A percentile compares a stretch with the other conserved stretches of the same genome.
phyloP scores from a whole-genome alignment of 75 land plant genomes.

The Isoetes taiwanensis region DNA sequence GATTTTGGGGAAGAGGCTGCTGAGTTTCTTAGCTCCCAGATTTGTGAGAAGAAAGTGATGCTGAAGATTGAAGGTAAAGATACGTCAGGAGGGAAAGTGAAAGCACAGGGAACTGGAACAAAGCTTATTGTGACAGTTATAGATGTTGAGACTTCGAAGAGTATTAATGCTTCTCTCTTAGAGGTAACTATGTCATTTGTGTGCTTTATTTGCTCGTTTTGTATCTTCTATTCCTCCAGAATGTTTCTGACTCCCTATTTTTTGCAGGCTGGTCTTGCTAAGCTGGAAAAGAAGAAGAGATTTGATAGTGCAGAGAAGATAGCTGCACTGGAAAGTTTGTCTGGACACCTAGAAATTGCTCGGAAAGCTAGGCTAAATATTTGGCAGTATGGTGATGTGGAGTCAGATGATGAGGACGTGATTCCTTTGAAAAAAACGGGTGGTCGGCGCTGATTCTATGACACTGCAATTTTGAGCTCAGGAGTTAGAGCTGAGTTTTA shows the following conservation, averaged over 20 bases:
- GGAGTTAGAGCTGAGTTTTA: too few species aligned
- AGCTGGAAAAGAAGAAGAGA: conserved; percentile 50
- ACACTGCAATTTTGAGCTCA: too few species aligned
- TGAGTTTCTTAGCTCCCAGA: conserved; percentile 36
- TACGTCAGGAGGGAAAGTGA: conserved; percentile 76
- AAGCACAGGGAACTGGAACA: conserved; percentile 89
- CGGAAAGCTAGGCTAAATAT: conserved; percentile 38
- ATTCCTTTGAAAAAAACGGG: conserved; percentile 27
- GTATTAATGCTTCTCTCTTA: conserved; percentile 65
- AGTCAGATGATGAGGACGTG: conserved; percentile 76
- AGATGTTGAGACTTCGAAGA: conserved; percentile 43
- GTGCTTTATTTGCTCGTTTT: too few species aligned
- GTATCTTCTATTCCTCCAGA: too few species aligned
- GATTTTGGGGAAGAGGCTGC: conserved; percentile 90
- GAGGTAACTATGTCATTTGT: too few species aligned
- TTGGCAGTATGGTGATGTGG: conserved; percentile 90
- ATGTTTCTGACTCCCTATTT: not conserved
- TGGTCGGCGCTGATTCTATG: conserved; percentile 47
- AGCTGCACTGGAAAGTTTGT: conserved; percentile 44
- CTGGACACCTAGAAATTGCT: conserved; percentile 55
- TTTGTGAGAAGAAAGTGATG: conserved; percentile 39
- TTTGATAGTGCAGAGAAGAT: conserved; percentile 62
- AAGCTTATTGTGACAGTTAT: conserved; percentile 51
- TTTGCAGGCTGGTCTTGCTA: conserved; percentile 61
- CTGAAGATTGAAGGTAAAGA: conserved; percentile 65